phyloP scores from a whole-genome alignment of 2,329 filamentous ascomycete genomes.

The Pseudodiploospora longispora region DNA sequence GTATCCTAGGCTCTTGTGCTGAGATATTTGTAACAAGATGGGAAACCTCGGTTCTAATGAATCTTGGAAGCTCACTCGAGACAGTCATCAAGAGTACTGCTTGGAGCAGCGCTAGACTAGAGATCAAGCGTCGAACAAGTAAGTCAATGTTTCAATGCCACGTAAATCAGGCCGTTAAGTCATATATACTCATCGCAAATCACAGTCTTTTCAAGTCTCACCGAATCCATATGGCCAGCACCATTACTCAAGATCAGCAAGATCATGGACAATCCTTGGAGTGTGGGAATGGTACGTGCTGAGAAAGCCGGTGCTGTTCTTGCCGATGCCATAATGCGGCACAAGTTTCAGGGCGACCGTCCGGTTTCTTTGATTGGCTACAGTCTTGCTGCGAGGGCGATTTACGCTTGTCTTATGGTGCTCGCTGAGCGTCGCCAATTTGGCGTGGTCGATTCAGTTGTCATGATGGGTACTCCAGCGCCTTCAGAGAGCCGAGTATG shows the following conservation, averaged over 20 bases:
- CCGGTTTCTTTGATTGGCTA: conserved; percentile 76
- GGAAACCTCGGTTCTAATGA: conserved; percentile 70
- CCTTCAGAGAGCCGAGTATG: conserved; percentile 66
- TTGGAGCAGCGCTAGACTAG: conserved; percentile 61
- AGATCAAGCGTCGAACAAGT: conserved; percentile 40
- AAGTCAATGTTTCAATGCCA: conserved; percentile 17
- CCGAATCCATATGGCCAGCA: conserved; percentile 53
- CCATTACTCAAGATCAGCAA: conserved; percentile 60
- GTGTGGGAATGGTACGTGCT: conserved; percentile 63
- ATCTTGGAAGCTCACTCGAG: conserved; percentile 69
- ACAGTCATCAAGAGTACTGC: conserved; percentile 70
- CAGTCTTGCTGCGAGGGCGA: conserved; percentile 71
- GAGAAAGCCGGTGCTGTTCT: conserved; percentile 66
- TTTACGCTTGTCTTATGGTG: conserved; percentile 74
- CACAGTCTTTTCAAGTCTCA: conserved; percentile 47
- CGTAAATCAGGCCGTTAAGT: conserved; percentile 9
- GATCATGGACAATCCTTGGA: conserved; percentile 76
- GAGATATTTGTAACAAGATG: conserved; percentile 80
- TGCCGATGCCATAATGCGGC: conserved; percentile 71
- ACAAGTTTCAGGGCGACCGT: conserved; percentile 71
- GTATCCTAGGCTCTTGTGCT: conserved; percentile 59
- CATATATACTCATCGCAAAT: not conserved
- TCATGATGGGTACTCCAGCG: conserved; percentile 75
- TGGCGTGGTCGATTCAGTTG: conserved; percentile 76
- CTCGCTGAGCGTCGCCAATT: conserved; percentile 77